phyloP scores from a whole-genome alignment of 805 yeast genomes.

The Barnettozyma vustinii region DNA sequence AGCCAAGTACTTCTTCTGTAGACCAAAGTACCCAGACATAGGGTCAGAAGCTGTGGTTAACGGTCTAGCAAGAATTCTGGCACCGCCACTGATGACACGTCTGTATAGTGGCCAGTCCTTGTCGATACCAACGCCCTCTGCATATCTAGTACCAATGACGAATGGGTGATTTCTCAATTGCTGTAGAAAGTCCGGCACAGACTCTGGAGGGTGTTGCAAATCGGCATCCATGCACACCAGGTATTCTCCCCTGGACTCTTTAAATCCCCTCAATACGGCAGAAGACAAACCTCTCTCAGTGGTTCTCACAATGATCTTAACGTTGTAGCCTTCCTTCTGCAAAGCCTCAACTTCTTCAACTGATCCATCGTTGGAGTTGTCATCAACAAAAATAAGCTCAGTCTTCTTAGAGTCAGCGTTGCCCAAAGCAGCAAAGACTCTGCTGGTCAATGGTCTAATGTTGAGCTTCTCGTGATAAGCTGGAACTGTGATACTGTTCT shows the following conservation, averaged over 20 bases:
- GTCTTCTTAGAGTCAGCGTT: conserved; percentile 35
- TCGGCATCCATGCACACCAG: conserved; percentile 50
- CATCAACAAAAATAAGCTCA: conserved; percentile 47
- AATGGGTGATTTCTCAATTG: conserved; percentile 37
- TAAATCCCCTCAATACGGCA: conserved; percentile 44
- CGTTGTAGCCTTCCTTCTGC: conserved; percentile 41
- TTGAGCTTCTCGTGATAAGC: conserved; percentile 46
- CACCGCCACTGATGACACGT: conserved; percentile 44
- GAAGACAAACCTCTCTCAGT: conserved; percentile 45
- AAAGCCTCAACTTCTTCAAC: conserved; percentile 45
- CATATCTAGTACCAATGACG: conserved; percentile 46
- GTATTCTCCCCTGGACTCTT: conserved; percentile 42
- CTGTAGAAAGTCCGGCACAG: conserved; percentile 40
- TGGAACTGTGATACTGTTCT: conserved; percentile 41
- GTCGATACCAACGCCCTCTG: conserved; percentile 50
- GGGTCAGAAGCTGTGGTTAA: conserved; percentile 48
- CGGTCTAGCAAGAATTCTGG: conserved; percentile 44
- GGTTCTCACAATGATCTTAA: conserved; percentile 44
- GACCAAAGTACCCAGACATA: conserved; percentile 48
- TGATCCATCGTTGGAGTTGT: conserved; percentile 46
- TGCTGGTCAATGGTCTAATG: conserved; percentile 43
- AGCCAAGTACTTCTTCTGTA: conserved; percentile 38
- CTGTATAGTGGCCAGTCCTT: conserved; percentile 49
- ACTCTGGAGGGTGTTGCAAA: conserved; percentile 49
- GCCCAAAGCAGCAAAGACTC: conserved; percentile 45